Conservation (phyloP, 371 early-diverging fungal genomes). For the Batrachochytrium dendrobatidis region DNA sequence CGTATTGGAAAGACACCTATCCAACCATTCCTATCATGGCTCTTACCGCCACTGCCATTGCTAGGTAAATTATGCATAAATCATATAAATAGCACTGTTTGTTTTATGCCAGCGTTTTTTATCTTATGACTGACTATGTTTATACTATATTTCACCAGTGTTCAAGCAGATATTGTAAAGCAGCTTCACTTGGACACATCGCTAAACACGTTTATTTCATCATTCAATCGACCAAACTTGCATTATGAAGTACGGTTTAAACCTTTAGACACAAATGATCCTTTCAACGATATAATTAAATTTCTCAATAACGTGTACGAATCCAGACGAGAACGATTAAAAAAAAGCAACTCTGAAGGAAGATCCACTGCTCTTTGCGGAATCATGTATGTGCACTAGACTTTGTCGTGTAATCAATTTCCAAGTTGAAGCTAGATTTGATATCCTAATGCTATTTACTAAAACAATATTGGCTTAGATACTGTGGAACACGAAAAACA, state of each 20-base stretch:
- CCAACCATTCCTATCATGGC: constrained; percentile 33
- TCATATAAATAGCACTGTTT: background rate
- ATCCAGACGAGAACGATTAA: constrained; percentile 6
- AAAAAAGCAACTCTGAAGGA: constrained; percentile 5
- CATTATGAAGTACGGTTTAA: constrained; percentile 37
- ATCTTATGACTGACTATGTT: background rate
- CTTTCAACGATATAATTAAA: constrained; percentile 18
- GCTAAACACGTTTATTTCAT: constrained; percentile 20
- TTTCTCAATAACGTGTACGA: constrained; percentile 19
- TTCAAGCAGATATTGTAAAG: constrained; percentile 29
- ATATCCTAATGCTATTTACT: background rate
- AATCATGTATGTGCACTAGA: constrained; percentile 28
- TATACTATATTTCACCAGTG: constrained; percentile 14
- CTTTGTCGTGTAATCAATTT: constrained; percentile 2
- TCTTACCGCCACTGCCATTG: constrained; percentile 42
- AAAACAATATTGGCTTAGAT: too few species aligned
- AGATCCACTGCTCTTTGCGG: constrained; percentile 26
- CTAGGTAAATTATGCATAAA: constrained; percentile 9
- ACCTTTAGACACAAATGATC: constrained; percentile 15
- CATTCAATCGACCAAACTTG: constrained; percentile 38
- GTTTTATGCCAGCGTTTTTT: too few species aligned
- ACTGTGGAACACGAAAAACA: constrained; percentile 32
- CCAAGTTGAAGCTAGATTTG: background rate
- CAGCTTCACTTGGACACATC: constrained; percentile 20
- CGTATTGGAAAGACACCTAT: constrained; percentile 25